Conservation (phyloP, 202 grass and related monocot species). For the Digitaria exilis region DNA sequence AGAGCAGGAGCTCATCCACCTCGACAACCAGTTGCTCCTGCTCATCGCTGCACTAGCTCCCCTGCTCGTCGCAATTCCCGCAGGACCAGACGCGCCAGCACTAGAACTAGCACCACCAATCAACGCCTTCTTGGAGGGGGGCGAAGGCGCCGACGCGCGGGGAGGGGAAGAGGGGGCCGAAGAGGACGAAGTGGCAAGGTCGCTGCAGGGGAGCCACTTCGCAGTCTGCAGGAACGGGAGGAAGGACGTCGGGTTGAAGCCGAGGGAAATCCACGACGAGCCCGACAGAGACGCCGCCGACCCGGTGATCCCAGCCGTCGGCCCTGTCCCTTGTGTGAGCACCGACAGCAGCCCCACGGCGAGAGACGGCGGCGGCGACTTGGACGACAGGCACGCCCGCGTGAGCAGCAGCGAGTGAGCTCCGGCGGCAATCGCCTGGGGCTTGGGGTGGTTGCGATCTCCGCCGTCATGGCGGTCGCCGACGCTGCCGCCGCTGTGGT, state of each 20-base stretch:
- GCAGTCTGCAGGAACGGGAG: slow-evolving; percentile 74
- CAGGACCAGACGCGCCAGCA: slow-evolving; percentile 29
- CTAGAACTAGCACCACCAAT: too few species aligned
- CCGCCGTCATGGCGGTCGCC: slow-evolving; percentile 24
- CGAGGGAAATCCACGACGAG: slow-evolving; percentile 67
- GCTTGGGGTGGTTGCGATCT: slow-evolving; percentile 52
- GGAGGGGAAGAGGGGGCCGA: slow-evolving; percentile 27
- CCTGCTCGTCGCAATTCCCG: slow-evolving; percentile 18
- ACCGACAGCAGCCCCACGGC: slow-evolving; percentile 62
- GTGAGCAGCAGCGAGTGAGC: slow-evolving; percentile 44
- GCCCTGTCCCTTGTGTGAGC: slow-evolving; percentile 41
- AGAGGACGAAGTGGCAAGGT: slow-evolving; percentile 53
- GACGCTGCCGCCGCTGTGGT: slow-evolving; percentile 23
- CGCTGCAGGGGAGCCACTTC: slow-evolving; percentile 96
- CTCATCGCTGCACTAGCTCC: slow-evolving; percentile 29
- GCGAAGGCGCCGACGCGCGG: slow-evolving; percentile 22
- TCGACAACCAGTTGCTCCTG: slow-evolving; percentile 77
- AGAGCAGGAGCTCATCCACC: slow-evolving; percentile 79
- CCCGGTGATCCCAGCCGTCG: slow-evolving; percentile 34
- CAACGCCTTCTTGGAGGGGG: slow-evolving; percentile 38
- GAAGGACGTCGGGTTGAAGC: slow-evolving; percentile 75
- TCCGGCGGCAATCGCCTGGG: slow-evolving; percentile 23
- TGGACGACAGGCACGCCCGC: slow-evolving; percentile 43
- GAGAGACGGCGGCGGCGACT: slow-evolving; percentile 47
- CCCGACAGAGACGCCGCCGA: slow-evolving; percentile 47